Evolutionary conservation across 1,284 basidiomycete species (phyloP).

Genomic region (Leucoagaricus sp.): DNA sequence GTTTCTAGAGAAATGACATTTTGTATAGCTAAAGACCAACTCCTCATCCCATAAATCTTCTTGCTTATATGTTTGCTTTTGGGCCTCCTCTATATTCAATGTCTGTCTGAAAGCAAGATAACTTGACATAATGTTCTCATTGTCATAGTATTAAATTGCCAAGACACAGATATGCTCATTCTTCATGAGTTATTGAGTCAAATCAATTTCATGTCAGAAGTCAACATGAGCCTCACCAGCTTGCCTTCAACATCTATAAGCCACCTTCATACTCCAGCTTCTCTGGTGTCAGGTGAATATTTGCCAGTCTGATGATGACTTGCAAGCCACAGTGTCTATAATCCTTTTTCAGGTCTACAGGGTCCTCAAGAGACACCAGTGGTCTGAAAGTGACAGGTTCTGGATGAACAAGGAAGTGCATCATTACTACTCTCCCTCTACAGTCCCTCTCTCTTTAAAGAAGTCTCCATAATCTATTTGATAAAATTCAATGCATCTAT

Average conservation of each 20-base stretch:
- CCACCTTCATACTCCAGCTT: conserved; percentile 34
- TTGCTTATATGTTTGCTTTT: too few relatives aligned
- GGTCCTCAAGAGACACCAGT: neutral
- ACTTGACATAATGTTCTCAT: conserved; percentile 28
- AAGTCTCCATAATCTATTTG: neutral
- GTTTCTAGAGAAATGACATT: too few relatives aligned
- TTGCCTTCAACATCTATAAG: conserved; percentile 37
- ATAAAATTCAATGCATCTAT: neutral
- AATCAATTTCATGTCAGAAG: too few relatives aligned
- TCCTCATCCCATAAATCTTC: too few relatives aligned
- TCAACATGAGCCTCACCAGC: conserved; percentile 20
- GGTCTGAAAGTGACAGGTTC: neutral
- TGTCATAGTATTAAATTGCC: conserved; percentile 36
- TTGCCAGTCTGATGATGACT: conserved; percentile 51
- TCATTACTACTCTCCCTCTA: neutral
- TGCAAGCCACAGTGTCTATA: conserved; percentile 23
- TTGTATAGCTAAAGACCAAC: too few relatives aligned
- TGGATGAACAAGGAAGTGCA: neutral
- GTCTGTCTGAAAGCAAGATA: conserved; percentile 28
- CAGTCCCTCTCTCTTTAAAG: neutral
- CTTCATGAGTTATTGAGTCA: conserved; percentile 27
- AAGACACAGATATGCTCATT: conserved; percentile 37
- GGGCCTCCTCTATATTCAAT: too few relatives aligned
- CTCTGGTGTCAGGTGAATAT: conserved; percentile 45
- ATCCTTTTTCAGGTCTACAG: conserved; percentile 17